Evolutionary conservation across 2,329 filamentous ascomycete genomes (phyloP).

Genomic region (Penicillium sp.): DNA sequence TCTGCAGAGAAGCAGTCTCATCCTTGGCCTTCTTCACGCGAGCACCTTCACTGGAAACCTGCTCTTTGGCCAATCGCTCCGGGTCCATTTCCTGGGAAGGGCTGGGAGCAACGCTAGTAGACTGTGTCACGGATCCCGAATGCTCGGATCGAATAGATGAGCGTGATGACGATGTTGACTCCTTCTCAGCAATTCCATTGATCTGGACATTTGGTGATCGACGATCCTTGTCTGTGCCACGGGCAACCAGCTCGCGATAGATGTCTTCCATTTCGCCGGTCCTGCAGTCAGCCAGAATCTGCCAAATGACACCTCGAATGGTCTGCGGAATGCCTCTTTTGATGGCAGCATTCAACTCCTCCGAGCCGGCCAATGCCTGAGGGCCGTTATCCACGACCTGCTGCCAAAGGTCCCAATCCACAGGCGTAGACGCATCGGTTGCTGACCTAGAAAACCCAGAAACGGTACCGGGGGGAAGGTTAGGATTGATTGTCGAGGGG

Average conservation of each 20-base stretch:
- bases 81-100: slow-evolving; percentile 60
- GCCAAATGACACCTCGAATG: slow-evolving; percentile 98
- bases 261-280: slow-evolving; percentile 82
- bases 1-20: slow-evolving; percentile 68
- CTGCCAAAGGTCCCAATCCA: slow-evolving; percentile 99
- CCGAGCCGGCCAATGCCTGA: slow-evolving; percentile 80
- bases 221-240: slow-evolving; percentile 71
- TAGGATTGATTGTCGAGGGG: slow-evolving; percentile 64
- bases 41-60: slow-evolving; percentile 62
- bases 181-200: slow-evolving; percentile 61
- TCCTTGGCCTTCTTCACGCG: slow-evolving; percentile 77
- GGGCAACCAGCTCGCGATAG: slow-evolving; percentile 76
- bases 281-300: slow-evolving; percentile 92
- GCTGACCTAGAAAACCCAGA: slow-evolving; percentile 73
- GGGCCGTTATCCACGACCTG: slow-evolving; percentile 92
- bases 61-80: slow-evolving; percentile 64
- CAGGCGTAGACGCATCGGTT: slow-evolving; percentile 62
- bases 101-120: slow-evolving; percentile 53
- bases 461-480: slow-evolving; percentile 78
- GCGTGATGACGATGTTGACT: slow-evolving; percentile 70
- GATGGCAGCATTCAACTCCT: slow-evolving; percentile 87
- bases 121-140: slow-evolving; percentile 60
- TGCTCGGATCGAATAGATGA: slow-evolving; percentile 80
- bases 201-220: slow-evolving; percentile 50
- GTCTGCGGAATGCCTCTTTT: slow-evolving; percentile 90